phyloP scores from a whole-genome alignment of 345 rosid species.

The Ceriops tagal region DNA sequence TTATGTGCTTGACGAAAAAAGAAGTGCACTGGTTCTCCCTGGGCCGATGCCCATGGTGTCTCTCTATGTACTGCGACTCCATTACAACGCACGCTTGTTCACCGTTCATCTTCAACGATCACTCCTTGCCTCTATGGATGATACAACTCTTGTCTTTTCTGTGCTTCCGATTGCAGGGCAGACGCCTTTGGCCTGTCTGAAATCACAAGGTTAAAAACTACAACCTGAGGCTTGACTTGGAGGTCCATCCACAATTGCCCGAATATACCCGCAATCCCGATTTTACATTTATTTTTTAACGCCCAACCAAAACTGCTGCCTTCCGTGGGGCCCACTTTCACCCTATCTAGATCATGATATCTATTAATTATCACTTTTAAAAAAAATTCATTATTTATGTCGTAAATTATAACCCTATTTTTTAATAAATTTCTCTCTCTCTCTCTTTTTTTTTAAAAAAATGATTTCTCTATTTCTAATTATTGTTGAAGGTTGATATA shows the following conservation, averaged over 20 bases:
- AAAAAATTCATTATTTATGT: not conserved
- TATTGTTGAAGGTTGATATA: not conserved
- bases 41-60: slow-evolving; percentile 58
- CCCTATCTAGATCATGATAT: slow-evolving; percentile 1
- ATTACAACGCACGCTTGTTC: slow-evolving; percentile 27
- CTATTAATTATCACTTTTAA: not conserved
- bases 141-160: slow-evolving; percentile 9
- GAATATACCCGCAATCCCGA: slow-evolving; percentile 41
- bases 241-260: slow-evolving; percentile 21
- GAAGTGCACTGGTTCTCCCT: slow-evolving; percentile 71
- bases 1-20: slow-evolving; percentile 67
- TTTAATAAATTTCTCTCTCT: too few relatives aligned
- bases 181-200: slow-evolving; percentile 13
- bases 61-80: slow-evolving; percentile 59
- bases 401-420: too few relatives aligned
- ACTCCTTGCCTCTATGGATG: slow-evolving; percentile 7
- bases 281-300: not conserved
- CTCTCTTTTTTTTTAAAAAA: too few relatives aligned
- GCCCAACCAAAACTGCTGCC: not conserved
- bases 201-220: not conserved
- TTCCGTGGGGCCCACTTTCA: slow-evolving; percentile 19
- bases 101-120: slow-evolving; percentile 25
- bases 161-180: not conserved
- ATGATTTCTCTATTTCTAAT: not conserved
- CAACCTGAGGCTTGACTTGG: slow-evolving; percentile 11